phyloP scores from a whole-genome alignment of 2,329 filamentous ascomycete species.

The Sporothrix inflata region DNA sequence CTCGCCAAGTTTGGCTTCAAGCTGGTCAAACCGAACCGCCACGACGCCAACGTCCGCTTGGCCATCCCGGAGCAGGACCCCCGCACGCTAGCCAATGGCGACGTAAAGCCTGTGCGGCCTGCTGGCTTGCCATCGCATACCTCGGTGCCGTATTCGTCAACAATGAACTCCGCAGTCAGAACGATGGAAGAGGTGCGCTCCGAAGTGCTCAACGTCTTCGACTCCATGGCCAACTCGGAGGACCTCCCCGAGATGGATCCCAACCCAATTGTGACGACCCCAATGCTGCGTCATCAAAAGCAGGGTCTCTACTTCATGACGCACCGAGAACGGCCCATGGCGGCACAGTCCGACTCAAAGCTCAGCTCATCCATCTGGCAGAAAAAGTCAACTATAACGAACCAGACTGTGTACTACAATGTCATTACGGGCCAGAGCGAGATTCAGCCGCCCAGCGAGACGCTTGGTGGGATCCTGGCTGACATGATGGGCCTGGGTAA shows the following conservation, averaged over 20 bases:
- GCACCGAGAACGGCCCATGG: slow-evolving; percentile 69
- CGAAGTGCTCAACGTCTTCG: slow-evolving; percentile 86
- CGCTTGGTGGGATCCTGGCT: slow-evolving; percentile 73
- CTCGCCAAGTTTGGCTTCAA: slow-evolving; percentile 69
- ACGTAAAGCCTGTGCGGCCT: background rate
- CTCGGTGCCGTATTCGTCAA: background rate
- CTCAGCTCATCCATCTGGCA: slow-evolving; percentile 79
- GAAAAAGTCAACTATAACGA: slow-evolving; percentile 58
- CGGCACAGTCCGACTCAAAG: slow-evolving; percentile 59
- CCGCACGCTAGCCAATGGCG: slow-evolving; percentile 43
- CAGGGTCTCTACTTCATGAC: slow-evolving; percentile 88
- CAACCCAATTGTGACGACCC: slow-evolving; percentile 62
- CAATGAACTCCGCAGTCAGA: slow-evolving; percentile 40
- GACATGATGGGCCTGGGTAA: slow-evolving; percentile 92
- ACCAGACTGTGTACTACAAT: slow-evolving; percentile 68
- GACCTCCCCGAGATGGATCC: slow-evolving; percentile 76
- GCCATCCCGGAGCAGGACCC: slow-evolving; percentile 65
- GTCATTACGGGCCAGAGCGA: slow-evolving; percentile 78
- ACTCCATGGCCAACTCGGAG: slow-evolving; percentile 75
- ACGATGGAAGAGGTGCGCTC: slow-evolving; percentile 85
- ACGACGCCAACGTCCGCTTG: slow-evolving; percentile 70
- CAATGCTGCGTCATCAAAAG: slow-evolving; percentile 82
- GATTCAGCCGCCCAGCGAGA: slow-evolving; percentile 63
- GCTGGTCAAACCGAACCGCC: slow-evolving; percentile 66
- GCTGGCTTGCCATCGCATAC: background rate